A percentile compares a stretch with the other conserved stretches of the same genome.
Conservation (phyloP, 805 yeast species). For the Metschnikowia sp. region DNA sequence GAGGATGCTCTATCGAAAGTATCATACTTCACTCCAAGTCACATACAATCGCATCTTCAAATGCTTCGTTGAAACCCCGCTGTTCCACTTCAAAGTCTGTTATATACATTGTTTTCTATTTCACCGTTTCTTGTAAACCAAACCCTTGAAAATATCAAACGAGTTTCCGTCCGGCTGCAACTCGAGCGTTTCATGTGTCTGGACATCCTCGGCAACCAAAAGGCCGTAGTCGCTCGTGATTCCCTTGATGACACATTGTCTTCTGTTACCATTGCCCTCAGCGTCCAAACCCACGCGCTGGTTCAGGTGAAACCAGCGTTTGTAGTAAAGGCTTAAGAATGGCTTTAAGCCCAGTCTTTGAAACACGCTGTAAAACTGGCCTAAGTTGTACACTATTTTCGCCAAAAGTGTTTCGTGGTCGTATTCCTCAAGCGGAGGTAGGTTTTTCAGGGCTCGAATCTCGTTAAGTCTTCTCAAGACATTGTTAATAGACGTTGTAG, state of each 20-base stretch:
- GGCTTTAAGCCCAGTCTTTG: slow-evolving; percentile 61
- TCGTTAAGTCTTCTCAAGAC: slow-evolving; percentile 62
- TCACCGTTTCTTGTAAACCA: slow-evolving; percentile 50
- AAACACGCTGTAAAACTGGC: slow-evolving; percentile 58
- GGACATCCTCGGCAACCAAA: slow-evolving; percentile 67
- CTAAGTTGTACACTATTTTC: slow-evolving; percentile 60
- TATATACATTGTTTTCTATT: too few species aligned
- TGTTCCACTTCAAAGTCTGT: too few species aligned
- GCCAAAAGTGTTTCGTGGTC: slow-evolving; percentile 60
- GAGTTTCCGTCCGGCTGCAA: slow-evolving; percentile 97
- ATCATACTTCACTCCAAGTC: too few species aligned
- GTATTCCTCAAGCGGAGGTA: slow-evolving; percentile 43
- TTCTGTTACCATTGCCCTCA: slow-evolving; percentile 43
- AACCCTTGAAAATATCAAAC: slow-evolving; percentile 89
- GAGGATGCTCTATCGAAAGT: too few species aligned
- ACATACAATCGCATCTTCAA: too few species aligned
- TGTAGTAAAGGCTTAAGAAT: slow-evolving; percentile 68
- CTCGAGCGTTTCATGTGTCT: slow-evolving; percentile 57
- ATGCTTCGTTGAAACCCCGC: too few species aligned
- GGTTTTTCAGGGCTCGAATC: slow-evolving; percentile 42
- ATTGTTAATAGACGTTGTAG: slow-evolving; percentile 82
- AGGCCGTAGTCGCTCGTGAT: slow-evolving; percentile 84
- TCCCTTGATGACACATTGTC: slow-evolving; percentile 66
- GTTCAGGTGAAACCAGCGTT: slow-evolving; percentile 78
- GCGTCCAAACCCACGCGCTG: slow-evolving; percentile 60